Evolutionary conservation across 1,284 basidiomycete species (phyloP), one percentile per base, ranked within the genome.

Genomic region (Microbotryum saponariae): DNA sequence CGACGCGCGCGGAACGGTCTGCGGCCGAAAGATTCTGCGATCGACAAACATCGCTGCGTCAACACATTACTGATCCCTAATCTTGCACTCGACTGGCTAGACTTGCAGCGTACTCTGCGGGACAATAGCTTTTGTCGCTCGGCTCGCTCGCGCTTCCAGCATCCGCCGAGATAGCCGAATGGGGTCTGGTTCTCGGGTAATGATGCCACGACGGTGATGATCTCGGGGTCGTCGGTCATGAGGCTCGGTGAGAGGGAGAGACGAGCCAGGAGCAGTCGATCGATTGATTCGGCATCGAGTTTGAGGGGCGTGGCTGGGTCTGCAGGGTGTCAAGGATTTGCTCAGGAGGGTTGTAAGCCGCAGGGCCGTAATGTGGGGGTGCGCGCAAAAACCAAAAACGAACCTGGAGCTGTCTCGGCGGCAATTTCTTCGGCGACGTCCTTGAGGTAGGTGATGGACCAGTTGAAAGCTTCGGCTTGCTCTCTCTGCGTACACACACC

Each of bases 121-220:
- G 86, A 72, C 44, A 81, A 78, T 31, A 80, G 77, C 65, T 83
- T 83, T 6, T 80, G 33, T 47, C 69, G 54, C 61, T 73, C 79
- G 2, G 75, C 69, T 64, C 89, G 86, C 51, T 88, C 73, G 25
- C 91, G 82, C 75, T 89, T 91, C 94, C 94, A 99, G 71, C 88
- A 88, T 23, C 86, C 86, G 1, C 91, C 81, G 25, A 98, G 81
- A 73, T 93, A 98, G 72, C 97, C 91, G 68, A 93, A 93, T 0
- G 85, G 82, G 0, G 92, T 93, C 76, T 92, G 84, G 56, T 85
- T 77, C 16, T 83, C 72, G 4, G 90, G 89, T 27, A 96, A 77
- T 27, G 87, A 87, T 2, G 87, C 86, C 8, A 94, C 77, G 6
- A 92, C 84, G 0, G 85, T 81, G 20, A 88, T 77, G 70, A 83